These are phyloP conservation scores for Pneumocystis carinii DNA, from an alignment of 1,139 yeast species.

Conservation along the genomic window DNA sequence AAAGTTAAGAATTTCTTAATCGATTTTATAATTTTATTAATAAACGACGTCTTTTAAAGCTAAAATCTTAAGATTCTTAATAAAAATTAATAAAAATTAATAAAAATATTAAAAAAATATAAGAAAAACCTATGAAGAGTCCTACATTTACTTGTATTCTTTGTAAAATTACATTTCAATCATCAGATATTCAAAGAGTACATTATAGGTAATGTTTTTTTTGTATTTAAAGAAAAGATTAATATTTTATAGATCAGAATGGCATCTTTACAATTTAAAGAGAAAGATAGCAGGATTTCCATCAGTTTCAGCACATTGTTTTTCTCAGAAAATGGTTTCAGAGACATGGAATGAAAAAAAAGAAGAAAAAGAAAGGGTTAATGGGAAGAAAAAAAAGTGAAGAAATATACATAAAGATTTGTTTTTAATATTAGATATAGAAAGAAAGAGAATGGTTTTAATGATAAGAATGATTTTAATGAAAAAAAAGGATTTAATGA, in stretches of 20 bases:
- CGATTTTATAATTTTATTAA: too few species aligned
- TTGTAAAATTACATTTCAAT: slow-evolving; percentile 62
- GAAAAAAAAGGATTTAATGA: slow-evolving; percentile 11
- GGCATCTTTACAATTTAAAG: slow-evolving; percentile 89
- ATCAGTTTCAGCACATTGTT: slow-evolving; percentile 62
- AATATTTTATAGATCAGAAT: slow-evolving; percentile 65
- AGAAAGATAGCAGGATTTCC: slow-evolving; percentile 78
- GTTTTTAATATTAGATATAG: too few species aligned
- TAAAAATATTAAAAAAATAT: background rate
- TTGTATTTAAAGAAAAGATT: background rate
- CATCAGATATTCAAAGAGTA: slow-evolving; percentile 65
- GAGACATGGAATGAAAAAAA: slow-evolving; percentile 14
- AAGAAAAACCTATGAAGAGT: background rate
- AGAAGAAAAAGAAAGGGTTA: slow-evolving; percentile 21
- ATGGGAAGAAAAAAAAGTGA: slow-evolving; percentile 17
- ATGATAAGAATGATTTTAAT: slow-evolving; percentile 14
- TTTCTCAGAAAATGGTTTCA: slow-evolving; percentile 54
- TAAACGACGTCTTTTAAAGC: too few species aligned
- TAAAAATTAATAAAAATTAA: too few species aligned
- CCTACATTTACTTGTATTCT: slow-evolving; percentile 58
- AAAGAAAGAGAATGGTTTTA: slow-evolving; percentile 5
- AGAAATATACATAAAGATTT: background rate
- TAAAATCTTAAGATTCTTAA: too few species aligned
- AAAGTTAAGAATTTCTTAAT: too few species aligned
- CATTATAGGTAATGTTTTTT: slow-evolving; percentile 28